Evolutionary conservation across 345 rosid species (phyloP).

Genomic region (Microcos paniculata): DNA sequence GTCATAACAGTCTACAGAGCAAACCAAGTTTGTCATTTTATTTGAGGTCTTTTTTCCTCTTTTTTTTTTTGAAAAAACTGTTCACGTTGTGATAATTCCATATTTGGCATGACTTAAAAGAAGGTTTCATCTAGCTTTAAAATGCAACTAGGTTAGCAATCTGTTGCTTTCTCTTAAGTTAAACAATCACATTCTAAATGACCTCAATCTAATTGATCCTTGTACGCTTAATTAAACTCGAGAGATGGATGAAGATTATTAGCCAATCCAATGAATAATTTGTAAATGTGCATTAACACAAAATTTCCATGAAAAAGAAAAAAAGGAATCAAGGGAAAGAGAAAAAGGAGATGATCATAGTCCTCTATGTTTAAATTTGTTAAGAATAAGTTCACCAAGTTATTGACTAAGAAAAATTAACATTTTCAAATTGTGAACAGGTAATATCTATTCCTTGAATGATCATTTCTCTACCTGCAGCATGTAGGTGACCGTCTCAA

Average conservation of each 20-base stretch:
- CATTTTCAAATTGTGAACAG: background rate
- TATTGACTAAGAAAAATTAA: background rate
- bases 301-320: background rate
- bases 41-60: background rate
- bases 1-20: background rate
- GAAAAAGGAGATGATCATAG: background rate
- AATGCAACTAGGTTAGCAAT: background rate
- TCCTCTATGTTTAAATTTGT: too few species aligned
- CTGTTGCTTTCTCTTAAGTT: background rate
- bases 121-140: background rate
- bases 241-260: background rate
- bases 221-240: background rate
- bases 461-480: constrained; percentile 55
- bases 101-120: constrained; percentile 11
- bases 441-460: background rate
- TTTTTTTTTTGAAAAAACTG: too few species aligned
- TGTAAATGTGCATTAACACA: background rate
- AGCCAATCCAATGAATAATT: background rate
- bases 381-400: background rate
- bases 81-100: background rate
- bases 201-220: background rate
- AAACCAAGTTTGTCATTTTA: background rate
- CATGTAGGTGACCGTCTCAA: constrained; percentile 96
- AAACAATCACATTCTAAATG: background rate
- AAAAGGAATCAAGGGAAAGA: background rate